phyloP scores from a whole-genome alignment of 441 rosid species.

The Theobroma grandiflorum region DNA sequence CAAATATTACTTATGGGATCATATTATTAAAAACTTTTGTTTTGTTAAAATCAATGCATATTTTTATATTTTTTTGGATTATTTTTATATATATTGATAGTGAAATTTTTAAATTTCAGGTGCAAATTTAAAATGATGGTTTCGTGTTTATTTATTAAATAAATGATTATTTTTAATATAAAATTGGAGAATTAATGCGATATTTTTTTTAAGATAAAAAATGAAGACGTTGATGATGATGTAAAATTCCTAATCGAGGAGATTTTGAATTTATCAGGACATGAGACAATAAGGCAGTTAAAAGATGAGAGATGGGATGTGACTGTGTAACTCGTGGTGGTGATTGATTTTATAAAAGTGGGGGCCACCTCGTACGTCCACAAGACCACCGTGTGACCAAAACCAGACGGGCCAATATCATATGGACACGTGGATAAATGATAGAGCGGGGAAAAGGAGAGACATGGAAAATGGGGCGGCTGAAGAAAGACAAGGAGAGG shows the following conservation, averaged over 20 bases:
- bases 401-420: neutral
- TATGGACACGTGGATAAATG: constrained; percentile 10
- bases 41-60: no score
- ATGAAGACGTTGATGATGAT: no score
- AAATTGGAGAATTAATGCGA: no score
- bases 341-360: neutral
- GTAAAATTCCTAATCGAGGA: neutral
- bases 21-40: no score
- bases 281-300: neutral
- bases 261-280: constrained; percentile 3
- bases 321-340: neutral
- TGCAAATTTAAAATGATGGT: no score
- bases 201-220: no score
- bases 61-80: no score
- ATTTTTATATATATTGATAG: no score
- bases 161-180: no score
- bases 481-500: neutral
- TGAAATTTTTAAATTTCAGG: no score
- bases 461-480: constrained; percentile 20
- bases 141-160: no score
- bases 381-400: neutral
- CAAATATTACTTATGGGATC: no score
- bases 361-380: constrained; percentile 12
- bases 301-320: neutral
- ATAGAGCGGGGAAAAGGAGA: neutral